phyloP scores from a whole-genome alignment of 129 eudicot species.

The Escallonia herrerae region DNA sequence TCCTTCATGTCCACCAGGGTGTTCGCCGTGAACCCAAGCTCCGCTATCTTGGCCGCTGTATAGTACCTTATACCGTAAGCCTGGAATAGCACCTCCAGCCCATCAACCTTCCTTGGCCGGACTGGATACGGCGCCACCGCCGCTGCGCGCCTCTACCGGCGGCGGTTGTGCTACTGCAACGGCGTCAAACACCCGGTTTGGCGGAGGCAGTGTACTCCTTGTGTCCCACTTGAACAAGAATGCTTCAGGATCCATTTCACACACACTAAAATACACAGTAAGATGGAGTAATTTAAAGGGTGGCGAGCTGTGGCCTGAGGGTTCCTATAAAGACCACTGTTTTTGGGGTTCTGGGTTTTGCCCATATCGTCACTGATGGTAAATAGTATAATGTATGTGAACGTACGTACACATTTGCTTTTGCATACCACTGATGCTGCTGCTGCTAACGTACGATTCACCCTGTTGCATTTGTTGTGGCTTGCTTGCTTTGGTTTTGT shows the following conservation, averaged over 20 bases:
- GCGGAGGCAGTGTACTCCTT: conserved; percentile 36
- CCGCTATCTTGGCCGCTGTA: conserved; percentile 85
- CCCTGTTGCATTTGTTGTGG: too few species aligned
- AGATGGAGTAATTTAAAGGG: neutral
- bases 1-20: conserved; percentile 88
- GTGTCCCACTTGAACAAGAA: conserved; percentile 95
- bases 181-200: conserved; percentile 53
- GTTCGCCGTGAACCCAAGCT: conserved; percentile 88
- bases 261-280: neutral
- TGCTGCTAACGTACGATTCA: too few species aligned
- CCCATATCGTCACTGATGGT: too few species aligned
- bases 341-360: neutral
- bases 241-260: conserved; percentile 70
- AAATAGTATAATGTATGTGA: too few species aligned
- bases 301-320: neutral
- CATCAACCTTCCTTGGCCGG: conserved; percentile 52
- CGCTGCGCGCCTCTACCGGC: conserved; percentile 18
- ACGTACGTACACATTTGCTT: too few species aligned
- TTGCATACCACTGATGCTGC: too few species aligned
- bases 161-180: conserved; percentile 24
- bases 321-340: conserved; percentile 2
- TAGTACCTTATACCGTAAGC: conserved; percentile 73
- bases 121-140: conserved; percentile 33
- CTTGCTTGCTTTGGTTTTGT: too few species aligned
- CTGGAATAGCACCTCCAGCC: conserved; percentile 66